Base-by-base conservation (phyloP, 768 basidiomycete species). In the Jaapia argillacea region DNA sequence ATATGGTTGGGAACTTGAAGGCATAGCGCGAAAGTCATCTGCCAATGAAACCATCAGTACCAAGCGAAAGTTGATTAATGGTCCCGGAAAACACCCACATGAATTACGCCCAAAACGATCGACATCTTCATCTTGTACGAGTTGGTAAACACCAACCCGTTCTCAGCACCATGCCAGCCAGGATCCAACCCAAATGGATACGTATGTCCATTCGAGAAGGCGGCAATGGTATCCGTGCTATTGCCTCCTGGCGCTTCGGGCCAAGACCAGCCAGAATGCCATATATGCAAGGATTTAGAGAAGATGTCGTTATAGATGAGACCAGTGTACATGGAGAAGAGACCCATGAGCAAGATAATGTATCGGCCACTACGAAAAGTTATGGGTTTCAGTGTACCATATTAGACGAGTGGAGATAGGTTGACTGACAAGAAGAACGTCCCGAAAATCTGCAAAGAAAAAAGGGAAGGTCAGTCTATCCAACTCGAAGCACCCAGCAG, bases 51-150 rank as follows among this genome's bases (percentile, higher is more conserved):
- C 7, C 37, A 10, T 10, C 21, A 21, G 21, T 13, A 38, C 12
- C 13, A 22, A 12, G 22, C 10, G 37, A 38, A 7, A 21, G 21
- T 10, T 24, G 27, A 38, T 37, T 14, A 39, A n/a, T n/a, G n/a
- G n/a, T n/a, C n/a, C n/a, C n/a, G n/a, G n/a, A n/a, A n/a, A n/a
- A n/a, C 41, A 65, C 81, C 53, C 66, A 97, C 94, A 62, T 99
- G 94, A 47, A 86, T 85, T 51, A 99, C 93, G 60, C 96, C 96
- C 42, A 99, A 64, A 26, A 98, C 78, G 56, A 99, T 82, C 18
- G 90, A 87, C 90, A 98, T 91, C 70, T 99, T 98, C 96, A 99
- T 99, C 80, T 98, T 99, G 71, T 94, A 94, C 28, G 93, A 97
- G 65, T 99, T 99, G 42, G 85, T 85, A 64, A 98, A 99, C 35